Evolutionary conservation across 225 moss, liverwort and hornwort genomes (phyloP).

Genomic region (Pleurozium schreberi): DNA sequence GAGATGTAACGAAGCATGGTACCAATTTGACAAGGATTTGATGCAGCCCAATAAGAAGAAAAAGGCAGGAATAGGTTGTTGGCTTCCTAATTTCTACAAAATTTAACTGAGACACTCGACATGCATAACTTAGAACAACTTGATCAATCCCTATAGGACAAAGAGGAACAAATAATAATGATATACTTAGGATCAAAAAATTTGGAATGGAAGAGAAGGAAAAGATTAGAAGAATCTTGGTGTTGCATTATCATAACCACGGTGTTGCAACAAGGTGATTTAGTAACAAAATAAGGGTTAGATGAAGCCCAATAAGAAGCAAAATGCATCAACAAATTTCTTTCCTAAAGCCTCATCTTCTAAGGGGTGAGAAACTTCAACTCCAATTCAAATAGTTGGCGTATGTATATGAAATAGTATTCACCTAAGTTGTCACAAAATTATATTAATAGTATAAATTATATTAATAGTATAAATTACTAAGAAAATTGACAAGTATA

Average conservation of each 20-base stretch:
- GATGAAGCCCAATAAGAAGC: neutral
- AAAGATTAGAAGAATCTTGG: neutral
- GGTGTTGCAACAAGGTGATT: fast-evolving
- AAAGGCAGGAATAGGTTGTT: neutral
- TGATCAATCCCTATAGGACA: fast-evolving
- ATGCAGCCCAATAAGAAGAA: neutral
- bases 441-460: too few species aligned
- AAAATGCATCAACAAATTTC: neutral
- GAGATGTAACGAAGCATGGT: neutral
- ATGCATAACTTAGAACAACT: neutral
- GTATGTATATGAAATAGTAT: neutral
- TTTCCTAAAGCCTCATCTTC: neutral
- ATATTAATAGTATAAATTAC: too few species aligned
- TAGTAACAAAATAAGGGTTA: neutral
- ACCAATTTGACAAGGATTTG: neutral
- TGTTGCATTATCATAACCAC: neutral
- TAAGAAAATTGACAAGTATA: neutral
- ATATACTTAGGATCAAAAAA: neutral
- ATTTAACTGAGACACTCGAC: neutral
- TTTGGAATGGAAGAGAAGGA: neutral
- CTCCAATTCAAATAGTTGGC: neutral
- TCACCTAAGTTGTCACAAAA: neutral
- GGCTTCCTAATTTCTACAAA: neutral
- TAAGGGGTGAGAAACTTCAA: neutral
- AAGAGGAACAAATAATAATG: neutral